These are phyloP conservation scores for Fusarium sarcochroum DNA, from an alignment of 2,329 filamentous ascomycete species.

Conservation along the genomic window DNA sequence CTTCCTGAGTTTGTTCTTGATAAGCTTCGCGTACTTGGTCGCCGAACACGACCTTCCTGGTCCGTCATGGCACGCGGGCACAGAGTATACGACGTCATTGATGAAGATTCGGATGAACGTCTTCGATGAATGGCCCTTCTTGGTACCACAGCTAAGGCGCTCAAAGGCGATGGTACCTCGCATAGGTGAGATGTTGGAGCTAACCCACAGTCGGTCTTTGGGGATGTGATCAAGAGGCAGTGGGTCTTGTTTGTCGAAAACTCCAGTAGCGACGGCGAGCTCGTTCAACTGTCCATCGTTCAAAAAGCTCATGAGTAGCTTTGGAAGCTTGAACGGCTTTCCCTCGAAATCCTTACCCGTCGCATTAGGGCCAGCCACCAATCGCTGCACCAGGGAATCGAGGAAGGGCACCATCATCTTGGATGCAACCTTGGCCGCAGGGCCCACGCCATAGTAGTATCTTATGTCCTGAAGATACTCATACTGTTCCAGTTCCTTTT, in stretches of 20 bases:
- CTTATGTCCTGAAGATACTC: slow-evolving; percentile 78
- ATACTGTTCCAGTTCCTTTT: slow-evolving; percentile 73
- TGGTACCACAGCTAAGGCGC: slow-evolving; percentile 65
- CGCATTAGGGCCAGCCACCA: slow-evolving; percentile 66
- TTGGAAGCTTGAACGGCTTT: slow-evolving; percentile 64
- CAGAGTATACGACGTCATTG: slow-evolving; percentile 73
- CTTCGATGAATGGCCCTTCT: slow-evolving; percentile 50
- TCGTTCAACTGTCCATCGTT: slow-evolving; percentile 78
- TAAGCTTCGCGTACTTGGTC: slow-evolving; percentile 59
- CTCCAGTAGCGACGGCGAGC: slow-evolving; percentile 70
- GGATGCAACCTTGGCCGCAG: slow-evolving; percentile 66
- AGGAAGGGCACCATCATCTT: slow-evolving; percentile 75
- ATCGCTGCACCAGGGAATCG: slow-evolving; percentile 64
- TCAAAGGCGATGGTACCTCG: slow-evolving; percentile 76
- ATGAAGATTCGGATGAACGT: slow-evolving; percentile 70
- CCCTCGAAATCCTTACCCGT: slow-evolving; percentile 63
- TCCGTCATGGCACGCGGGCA: slow-evolving; percentile 67
- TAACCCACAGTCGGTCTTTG: slow-evolving; percentile 65
- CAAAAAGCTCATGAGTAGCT: slow-evolving; percentile 72
- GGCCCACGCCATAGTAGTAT: slow-evolving; percentile 76
- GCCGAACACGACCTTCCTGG: slow-evolving; percentile 68
- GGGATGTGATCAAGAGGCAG: slow-evolving; percentile 64
- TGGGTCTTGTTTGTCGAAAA: slow-evolving; percentile 69
- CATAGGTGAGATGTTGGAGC: slow-evolving; percentile 72
- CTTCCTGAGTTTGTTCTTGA: slow-evolving; percentile 46